phyloP scores from a whole-genome alignment of 2,329 filamentous ascomycete species.

The Botrytis galanthina region DNA sequence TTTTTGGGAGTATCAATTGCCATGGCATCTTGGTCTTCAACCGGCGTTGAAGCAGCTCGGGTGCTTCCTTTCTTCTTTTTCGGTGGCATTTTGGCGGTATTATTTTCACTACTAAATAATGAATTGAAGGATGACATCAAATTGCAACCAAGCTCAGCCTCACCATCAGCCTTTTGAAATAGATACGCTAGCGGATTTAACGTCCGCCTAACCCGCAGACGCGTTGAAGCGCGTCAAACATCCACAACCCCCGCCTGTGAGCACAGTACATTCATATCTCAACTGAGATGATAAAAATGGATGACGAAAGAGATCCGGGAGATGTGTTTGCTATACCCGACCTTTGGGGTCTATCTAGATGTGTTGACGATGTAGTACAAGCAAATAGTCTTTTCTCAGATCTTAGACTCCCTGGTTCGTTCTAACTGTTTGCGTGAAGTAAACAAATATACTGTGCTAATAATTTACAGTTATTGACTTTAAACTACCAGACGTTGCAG shows the following conservation, averaged over 20 bases:
- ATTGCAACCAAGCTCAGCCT: conserved; percentile 1
- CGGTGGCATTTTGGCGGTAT: conserved; percentile 57
- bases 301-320: conserved; percentile 40
- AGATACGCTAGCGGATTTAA: conserved; percentile 1
- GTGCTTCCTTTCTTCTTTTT: conserved; percentile 63
- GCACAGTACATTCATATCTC: background rate
- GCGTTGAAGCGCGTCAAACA: background rate
- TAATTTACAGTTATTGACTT: conserved; percentile 32
- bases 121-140: background rate
- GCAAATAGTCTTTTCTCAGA: conserved; percentile 36
- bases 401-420: conserved; percentile 35
- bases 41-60: conserved; percentile 56
- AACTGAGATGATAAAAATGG: conserved; percentile 33
- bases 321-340: conserved; percentile 64
- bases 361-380: conserved; percentile 41
- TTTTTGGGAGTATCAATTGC: conserved; percentile 52
- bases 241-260: background rate
- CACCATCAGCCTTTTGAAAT: conserved; percentile 13
- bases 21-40: conserved; percentile 58
- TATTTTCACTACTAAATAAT: background rate
- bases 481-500: conserved; percentile 29
- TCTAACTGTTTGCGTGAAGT: background rate
- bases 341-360: conserved; percentile 56
- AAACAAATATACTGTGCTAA: conserved; percentile 6
- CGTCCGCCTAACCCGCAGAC: background rate